These are phyloP conservation scores for Fagus crenata DNA, from an alignment of 306 rosid species.

Conservation along the genomic window DNA sequence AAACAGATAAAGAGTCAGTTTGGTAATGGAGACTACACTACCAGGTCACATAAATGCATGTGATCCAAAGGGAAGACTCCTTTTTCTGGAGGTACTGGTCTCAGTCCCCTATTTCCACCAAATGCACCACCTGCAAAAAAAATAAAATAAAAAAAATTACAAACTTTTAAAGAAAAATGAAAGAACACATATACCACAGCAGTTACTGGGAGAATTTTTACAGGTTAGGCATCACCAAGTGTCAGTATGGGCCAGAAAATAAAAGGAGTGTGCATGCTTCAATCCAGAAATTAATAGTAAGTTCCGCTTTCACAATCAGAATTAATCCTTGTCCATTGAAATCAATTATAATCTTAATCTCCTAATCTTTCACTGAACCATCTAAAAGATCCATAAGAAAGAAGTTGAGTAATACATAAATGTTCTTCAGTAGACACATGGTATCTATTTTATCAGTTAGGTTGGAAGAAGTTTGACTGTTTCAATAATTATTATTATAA, in stretches of 20 bases:
- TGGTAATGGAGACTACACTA: conserved; percentile 24
- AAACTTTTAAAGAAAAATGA: background rate
- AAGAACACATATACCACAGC: background rate
- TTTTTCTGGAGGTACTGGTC: conserved; percentile 95
- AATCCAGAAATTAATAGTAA: background rate
- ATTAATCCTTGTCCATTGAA: background rate
- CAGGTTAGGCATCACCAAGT: background rate
- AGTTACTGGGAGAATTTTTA: background rate
- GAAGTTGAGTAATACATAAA: background rate
- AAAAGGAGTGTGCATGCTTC: background rate
- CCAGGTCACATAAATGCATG: conserved; percentile 91
- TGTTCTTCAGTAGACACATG: background rate
- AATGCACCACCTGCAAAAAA: conserved; percentile 78
- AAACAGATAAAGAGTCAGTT: background rate
- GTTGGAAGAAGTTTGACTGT: background rate
- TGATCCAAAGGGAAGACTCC: conserved; percentile 95
- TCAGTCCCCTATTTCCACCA: conserved; percentile 91
- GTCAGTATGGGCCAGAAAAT: background rate
- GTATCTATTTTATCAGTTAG: background rate
- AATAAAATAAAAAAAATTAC: background rate
- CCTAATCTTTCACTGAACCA: background rate
- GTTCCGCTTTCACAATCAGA: background rate
- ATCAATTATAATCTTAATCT: background rate
- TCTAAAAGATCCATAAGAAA: background rate
- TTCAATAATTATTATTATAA: background rate